Evolutionary conservation across 805 yeast genomes (phyloP).

Genomic region (Candida hispaniensis): DNA sequence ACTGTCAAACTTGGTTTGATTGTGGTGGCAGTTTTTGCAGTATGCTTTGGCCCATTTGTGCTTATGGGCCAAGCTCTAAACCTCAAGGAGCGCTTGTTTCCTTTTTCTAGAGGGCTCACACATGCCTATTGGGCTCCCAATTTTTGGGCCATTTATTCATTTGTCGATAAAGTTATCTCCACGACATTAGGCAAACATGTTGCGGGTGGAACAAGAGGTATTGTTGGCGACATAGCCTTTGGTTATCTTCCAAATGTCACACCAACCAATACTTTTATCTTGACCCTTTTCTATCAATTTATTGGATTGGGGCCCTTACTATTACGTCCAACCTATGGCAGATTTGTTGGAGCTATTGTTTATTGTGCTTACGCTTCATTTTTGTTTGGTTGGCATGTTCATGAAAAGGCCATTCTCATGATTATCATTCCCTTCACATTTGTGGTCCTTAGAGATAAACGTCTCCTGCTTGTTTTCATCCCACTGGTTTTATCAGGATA

Average conservation of each 20-base stretch:
- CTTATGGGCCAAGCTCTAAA: constrained; percentile 52
- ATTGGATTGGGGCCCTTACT: constrained; percentile 65
- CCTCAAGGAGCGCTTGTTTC: constrained; percentile 63
- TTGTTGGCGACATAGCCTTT: constrained; percentile 85
- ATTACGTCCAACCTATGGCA: constrained; percentile 49
- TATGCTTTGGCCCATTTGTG: constrained; percentile 73
- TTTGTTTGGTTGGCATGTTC: constrained; percentile 97
- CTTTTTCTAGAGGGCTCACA: constrained; percentile 88
- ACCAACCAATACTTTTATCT: constrained; percentile 64
- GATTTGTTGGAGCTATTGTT: constrained; percentile 76
- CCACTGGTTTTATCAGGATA: constrained; percentile 70
- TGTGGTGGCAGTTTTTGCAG: constrained; percentile 48
- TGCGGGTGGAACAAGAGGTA: constrained; percentile 58
- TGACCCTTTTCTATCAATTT: constrained; percentile 77
- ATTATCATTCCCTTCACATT: constrained; percentile 83
- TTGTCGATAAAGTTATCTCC: constrained; percentile 48
- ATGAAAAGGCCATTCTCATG: constrained; percentile 90
- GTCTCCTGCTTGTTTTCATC: constrained; percentile 61
- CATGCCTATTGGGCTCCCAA: constrained; percentile 99
- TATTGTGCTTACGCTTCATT: constrained; percentile 87
- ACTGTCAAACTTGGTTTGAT: constrained; percentile 50
- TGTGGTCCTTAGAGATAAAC: constrained; percentile 56
- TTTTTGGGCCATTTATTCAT: constrained; percentile 89
- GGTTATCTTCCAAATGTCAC: constrained; percentile 68
- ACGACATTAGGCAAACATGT: constrained; percentile 17